Conservation (phyloP, 2,329 filamentous ascomycete genomes). For the Diplodia intermedia region DNA sequence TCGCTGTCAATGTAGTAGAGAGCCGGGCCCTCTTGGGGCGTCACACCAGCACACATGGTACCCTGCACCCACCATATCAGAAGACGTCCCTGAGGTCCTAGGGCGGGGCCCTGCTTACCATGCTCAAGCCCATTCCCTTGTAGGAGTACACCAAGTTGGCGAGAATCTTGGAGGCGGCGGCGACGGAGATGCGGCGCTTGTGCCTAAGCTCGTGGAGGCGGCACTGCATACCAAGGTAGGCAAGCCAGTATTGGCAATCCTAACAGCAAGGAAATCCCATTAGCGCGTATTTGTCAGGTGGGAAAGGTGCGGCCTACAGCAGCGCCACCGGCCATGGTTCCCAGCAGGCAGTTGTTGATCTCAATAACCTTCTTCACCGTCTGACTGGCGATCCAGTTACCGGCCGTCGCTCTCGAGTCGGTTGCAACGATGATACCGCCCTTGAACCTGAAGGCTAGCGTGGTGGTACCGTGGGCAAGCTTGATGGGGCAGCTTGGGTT, state of each 20-base stretch:
- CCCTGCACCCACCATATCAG: slow-evolving; percentile 55
- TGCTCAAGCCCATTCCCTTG: slow-evolving; percentile 98
- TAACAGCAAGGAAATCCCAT: slow-evolving; percentile 44
- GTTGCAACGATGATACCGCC: slow-evolving; percentile 98
- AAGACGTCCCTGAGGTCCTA: too few relatives aligned
- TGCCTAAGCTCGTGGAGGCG: slow-evolving; percentile 98
- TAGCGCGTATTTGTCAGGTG: background rate
- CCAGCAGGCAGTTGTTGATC: slow-evolving; percentile 92
- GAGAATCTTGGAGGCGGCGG: slow-evolving; percentile 96
- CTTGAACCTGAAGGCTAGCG: slow-evolving; percentile 96
- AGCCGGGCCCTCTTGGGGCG: slow-evolving; percentile 91
- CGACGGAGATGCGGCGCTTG: slow-evolving; percentile 98
- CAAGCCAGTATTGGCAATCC: slow-evolving; percentile 99
- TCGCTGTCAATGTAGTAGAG: slow-evolving; percentile 99
- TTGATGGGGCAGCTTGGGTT: slow-evolving; percentile 99
- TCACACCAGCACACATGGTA: slow-evolving; percentile 98
- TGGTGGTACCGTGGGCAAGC: slow-evolving; percentile 98
- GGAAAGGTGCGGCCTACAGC: slow-evolving; percentile 64
- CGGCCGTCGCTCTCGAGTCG: slow-evolving; percentile 94
- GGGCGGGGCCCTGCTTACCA: slow-evolving; percentile 57
- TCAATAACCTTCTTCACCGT: slow-evolving; percentile 99
- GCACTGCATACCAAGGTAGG: slow-evolving; percentile 98
- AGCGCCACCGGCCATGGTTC: slow-evolving; percentile 97
- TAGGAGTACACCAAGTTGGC: slow-evolving; percentile 98
- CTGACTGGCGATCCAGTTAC: slow-evolving; percentile 99